Base-by-base conservation (phyloP, 83 land plant species). In the Picea abies region DNA sequence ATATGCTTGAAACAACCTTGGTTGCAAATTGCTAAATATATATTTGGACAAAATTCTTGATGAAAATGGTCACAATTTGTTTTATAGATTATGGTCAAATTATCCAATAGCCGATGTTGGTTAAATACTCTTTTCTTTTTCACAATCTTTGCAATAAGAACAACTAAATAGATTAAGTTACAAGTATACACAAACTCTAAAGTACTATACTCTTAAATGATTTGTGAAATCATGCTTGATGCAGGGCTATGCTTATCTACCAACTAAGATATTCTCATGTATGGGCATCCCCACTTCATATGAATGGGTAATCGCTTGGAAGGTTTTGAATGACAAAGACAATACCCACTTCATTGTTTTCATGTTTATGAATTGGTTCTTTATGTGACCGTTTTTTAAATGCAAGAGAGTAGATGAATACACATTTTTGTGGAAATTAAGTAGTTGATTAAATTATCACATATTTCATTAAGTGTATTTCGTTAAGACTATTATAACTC, bases 1-100 rank as follows among this genome's bases (percentile, higher is more conserved):
- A 95, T 82, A 95, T 95, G 98, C 84, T 95, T 37, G 96, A 95
- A 80, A 95, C 94, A 0, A 90, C 96, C 9, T 84, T 91, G 49
- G 88, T 87, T n/a, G 94, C 93, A n/a, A n/a, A 22, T 81, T 95
- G 67, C 93, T 92, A 83, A 90, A 90, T 49, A 84, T 92, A 65
- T 81, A 89, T 20, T 66, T 90, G 84, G 97, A 94, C 65, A 93
- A 90, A 85, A 90, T 91, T 37, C 89, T 93, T 61, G 96, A 95
- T 75, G 96, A 93, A 67, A 80, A 86, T 78, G 98, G 91, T 11
- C 89, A 87, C 22, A 93, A 95, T 82, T 81, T 1, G 20, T 14
- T 88, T 84, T 79, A 62, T 94, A 10, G 96, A 95, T 60, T 92
- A 92, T 60, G 37, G 91, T 61, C 91, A 95, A 87, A 81, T 93